Evolutionary conservation across 495 filamentous ascomycete genomes (phyloP), one percentile per base, ranked within the genome.

Genomic region (Penicillium herquei): DNA sequence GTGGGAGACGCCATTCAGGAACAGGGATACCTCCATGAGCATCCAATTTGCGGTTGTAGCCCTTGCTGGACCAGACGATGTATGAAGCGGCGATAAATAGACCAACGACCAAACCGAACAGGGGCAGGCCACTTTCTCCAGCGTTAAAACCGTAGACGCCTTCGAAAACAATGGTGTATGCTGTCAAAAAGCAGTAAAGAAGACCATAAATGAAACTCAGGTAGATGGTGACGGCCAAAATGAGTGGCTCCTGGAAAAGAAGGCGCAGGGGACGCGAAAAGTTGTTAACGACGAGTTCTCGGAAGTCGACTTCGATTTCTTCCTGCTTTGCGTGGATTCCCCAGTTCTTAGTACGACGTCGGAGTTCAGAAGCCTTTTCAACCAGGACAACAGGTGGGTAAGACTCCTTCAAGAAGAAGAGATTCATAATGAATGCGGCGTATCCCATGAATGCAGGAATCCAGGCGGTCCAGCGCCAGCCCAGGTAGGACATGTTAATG

Each of bases 311-410:
- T 68, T 95, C 91, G 57, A 95, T 91, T 73, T 96, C 90, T 63
- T 96, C 92, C 68, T 96, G 90, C 68, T 91, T 92, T 39, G 92
- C 92, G 71, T 96, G 92, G 59, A 97, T 95, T 44, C 90, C 90
- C 91, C 92, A 96, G 74, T 96, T 94, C 65, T 85, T 82, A 0
- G 91, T 96, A 39, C 89, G 75, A 7, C 90, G 88, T 40, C 92
- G 89, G 26, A 97, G 76, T 53, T 91, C 86, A 0, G 81, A 64
- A 1, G 92, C 92, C 72, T 96, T 96, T 6, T 70, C 65, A 39
- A 93, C 81, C 0, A 96, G 78, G 52, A 97, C 86, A 7, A 90
- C 76, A 0, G 92, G 91, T 16, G 90, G 89, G 63, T 96, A 97
- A 0, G 92, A 89, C 70, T 97, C 92, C 59, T 83, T 62, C 26